Conservation (phyloP, 805 yeast genomes). For the Candida cerambycidarum region DNA sequence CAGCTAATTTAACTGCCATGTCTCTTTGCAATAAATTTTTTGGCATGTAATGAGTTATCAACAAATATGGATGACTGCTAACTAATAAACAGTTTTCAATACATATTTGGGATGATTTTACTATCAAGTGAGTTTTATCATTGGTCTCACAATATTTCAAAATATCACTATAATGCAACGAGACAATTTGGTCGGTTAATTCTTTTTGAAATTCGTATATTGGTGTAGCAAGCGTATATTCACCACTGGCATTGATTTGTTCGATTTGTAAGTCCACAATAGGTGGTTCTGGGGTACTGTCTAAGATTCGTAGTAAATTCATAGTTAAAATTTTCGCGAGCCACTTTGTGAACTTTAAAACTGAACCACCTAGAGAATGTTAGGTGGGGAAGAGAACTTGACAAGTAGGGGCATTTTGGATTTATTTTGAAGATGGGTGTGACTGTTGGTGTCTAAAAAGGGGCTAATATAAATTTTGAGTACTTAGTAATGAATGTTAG, state of each 20-base stretch:
- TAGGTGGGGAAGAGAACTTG: too few relatives aligned
- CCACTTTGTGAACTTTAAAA: not conserved
- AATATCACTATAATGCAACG: constrained; percentile 88
- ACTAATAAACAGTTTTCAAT: constrained; percentile 75
- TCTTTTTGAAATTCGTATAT: constrained; percentile 85
- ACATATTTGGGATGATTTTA: constrained; percentile 76
- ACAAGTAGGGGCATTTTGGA: too few relatives aligned
- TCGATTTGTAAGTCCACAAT: constrained; percentile 56
- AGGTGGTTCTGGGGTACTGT: constrained; percentile 82
- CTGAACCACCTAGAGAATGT: too few relatives aligned
- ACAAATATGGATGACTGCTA: constrained; percentile 83
- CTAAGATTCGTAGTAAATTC: constrained; percentile 76
- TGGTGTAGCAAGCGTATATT: constrained; percentile 78
- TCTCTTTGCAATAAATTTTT: constrained; percentile 71
- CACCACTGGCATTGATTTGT: constrained; percentile 51
- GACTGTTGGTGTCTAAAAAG: too few relatives aligned
- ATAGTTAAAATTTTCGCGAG: constrained; percentile 28
- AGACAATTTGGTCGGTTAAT: constrained; percentile 86
- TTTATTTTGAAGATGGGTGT: too few relatives aligned
- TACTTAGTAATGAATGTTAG: too few relatives aligned
- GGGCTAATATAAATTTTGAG: too few relatives aligned
- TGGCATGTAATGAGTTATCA: constrained; percentile 85
- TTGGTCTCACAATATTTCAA: constrained; percentile 76
- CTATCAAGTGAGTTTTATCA: constrained; percentile 50
- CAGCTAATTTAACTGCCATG: constrained; percentile 65